Evolutionary conservation across 1,139 yeast genomes (phyloP), one percentile per base, ranked within the genome.

Genomic region (Kluyveromyces sp.): DNA sequence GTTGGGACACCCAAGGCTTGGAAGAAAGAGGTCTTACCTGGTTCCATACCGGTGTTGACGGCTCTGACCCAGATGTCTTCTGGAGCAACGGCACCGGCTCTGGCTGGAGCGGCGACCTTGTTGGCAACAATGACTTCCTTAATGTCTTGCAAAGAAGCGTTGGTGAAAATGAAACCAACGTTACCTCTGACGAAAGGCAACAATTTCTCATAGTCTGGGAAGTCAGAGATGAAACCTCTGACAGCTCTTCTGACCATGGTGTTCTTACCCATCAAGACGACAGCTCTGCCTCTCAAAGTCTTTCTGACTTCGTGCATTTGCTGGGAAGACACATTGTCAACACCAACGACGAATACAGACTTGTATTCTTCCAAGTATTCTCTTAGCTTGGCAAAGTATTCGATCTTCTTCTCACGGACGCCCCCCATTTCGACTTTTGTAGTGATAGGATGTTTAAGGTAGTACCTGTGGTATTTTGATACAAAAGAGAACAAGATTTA

Each of bases 1-100:
- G 99, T 92, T 81, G 98, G 98, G 68, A 92, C 96, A 86, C 97
- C 97, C 68, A 92, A 83, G 70, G 99, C 98, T 83, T 92, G 99
- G 97, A 92, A 92, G 94, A 92, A 92, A 70, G 98, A 92, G 68
- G 99, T 92, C 88, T 92, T 92, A 83, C 97, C 97, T 74, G 99
- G 99, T 78, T 92, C 98, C 96, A 94, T 89, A 84, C 98, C 97
- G 64, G 99, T 92, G 96, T 92, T 94, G 75, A 95, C 95, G 64
- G 97, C 97, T 71, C 95, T 94, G 64, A 92, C 84, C 83, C 81
- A 86, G 67, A 92, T 97, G 68, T 89, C 96, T 70, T 73, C 82
- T 73, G 97, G 98, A 66, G 99, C 96, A 69, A 88, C 70, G 68
- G 97, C 98, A 88, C 98, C 98, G 60, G 98, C 94, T 78, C 89